Evolutionary conservation across 2,329 filamentous ascomycete genomes (phyloP), one percentile per base, ranked within the genome.

Genomic region (Claviceps humidiphila): DNA sequence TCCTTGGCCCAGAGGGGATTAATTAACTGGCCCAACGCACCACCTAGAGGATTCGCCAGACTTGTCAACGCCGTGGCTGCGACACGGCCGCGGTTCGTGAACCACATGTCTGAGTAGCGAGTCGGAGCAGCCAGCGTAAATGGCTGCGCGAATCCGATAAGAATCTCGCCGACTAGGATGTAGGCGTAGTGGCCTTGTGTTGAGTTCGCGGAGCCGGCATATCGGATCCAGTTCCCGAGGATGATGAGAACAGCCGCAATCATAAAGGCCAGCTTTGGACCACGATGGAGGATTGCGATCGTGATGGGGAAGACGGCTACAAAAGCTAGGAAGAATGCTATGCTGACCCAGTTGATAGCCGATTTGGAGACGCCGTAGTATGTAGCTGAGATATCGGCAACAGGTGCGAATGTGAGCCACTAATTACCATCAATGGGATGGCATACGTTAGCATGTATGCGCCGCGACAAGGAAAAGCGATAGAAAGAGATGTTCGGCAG

Each of bases 51-150:
- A 66, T 96, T 97, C 4, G 91, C 88, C 53, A 97, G 70, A 55
- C 83, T 90, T 22, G 85, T 84, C 39, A 95, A 63, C 1, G 91
- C 93, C 1, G 91, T 97, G 17, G 91, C 91, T 51, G 85, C 84
- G 13, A 95, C 87, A 51, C 93, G 81, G 7, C 90, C 91, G 11
- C 75, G 72, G 60, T 86, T 83, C 1, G 88, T 90, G 69, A 97
- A 97, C 93, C 93, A 97, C 54, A 95, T 73, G 64, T 96, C 90
- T 51, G 87, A 93, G 68, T 95, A 98, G 56, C 88, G 76, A 0
- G 93, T 91, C 0, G 93, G 91, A 0, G 91, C 89, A 6, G 85
- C 82, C 9, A 97, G 79, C 13, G 95, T 88, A 66, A 97, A 97
- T 0, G 93, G 90, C 64, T 98, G 93, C 1, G 89, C 83, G 41